Evolutionary conservation across 176 grass and related monocot genomes (phyloP).

Genomic region (Carex pumila): DNA sequence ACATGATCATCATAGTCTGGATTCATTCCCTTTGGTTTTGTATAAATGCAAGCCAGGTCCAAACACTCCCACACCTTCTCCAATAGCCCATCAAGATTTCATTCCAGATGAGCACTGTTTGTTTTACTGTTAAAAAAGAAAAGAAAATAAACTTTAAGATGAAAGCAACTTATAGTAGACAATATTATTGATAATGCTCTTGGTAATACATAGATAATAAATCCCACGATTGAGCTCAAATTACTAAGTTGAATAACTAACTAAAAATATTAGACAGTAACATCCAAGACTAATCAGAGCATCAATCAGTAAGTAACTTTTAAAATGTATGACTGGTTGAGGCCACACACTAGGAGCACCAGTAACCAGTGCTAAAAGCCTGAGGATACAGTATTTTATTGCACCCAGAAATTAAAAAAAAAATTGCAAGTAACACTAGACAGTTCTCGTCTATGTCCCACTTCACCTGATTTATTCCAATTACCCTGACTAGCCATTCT

Average conservation of each 20-base stretch:
- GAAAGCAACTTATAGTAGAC: neutral
- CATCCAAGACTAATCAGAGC: neutral
- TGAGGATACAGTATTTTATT: too few species aligned
- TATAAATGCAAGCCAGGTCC: constrained; percentile 88
- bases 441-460: neutral
- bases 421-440: too few species aligned
- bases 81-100: constrained; percentile 85
- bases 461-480: neutral
- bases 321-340: too few species aligned
- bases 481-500: neutral
- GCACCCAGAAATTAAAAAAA: too few species aligned
- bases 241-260: neutral
- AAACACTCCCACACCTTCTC: constrained; percentile 93
- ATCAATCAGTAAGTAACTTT: too few species aligned
- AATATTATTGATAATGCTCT: neutral
- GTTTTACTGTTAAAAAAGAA: neutral
- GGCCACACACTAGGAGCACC: too few species aligned
- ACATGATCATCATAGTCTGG: constrained; percentile 97
- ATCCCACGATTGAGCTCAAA: neutral
- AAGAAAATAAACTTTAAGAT: neutral
- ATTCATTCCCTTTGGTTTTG: constrained; percentile 89
- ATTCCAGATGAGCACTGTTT: constrained; percentile 76
- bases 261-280: neutral
- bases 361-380: too few species aligned
- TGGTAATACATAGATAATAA: neutral